Evolutionary conservation across 345 rosid genomes (phyloP).

Genomic region (Turritis glabra): DNA sequence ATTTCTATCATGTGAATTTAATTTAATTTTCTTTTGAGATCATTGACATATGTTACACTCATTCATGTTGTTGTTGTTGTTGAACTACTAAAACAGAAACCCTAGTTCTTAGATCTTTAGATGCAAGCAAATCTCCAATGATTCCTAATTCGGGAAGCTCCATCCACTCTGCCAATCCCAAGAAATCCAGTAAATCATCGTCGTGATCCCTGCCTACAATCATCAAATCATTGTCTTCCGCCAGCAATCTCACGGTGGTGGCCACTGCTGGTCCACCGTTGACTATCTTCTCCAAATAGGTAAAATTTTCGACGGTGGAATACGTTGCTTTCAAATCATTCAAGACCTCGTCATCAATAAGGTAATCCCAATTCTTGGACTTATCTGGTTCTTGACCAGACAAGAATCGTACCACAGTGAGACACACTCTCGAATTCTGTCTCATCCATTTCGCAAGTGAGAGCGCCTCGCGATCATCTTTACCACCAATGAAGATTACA

Average conservation of each 20-base stretch:
- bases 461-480: slow-evolving; percentile 64
- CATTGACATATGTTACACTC: slow-evolving; percentile 15
- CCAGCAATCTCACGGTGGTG: slow-evolving; percentile 35
- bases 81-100: slow-evolving; percentile 61
- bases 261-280: slow-evolving; percentile 48
- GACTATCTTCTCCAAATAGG: slow-evolving; percentile 38
- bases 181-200: slow-evolving; percentile 33
- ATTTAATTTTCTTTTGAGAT: background rate
- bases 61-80: slow-evolving; percentile 46
- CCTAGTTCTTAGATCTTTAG: slow-evolving; percentile 44
- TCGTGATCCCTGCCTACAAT: slow-evolving; percentile 56
- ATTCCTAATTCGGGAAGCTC: slow-evolving; percentile 69
- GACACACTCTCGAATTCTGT: slow-evolving; percentile 23
- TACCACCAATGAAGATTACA: slow-evolving; percentile 62
- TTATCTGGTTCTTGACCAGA: background rate
- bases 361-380: slow-evolving; percentile 40
- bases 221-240: slow-evolving; percentile 43
- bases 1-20: background rate
- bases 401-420: slow-evolving; percentile 41
- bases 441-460: slow-evolving; percentile 53
- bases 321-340: slow-evolving; percentile 33
- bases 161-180: slow-evolving; percentile 58
- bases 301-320: background rate
- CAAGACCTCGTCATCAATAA: slow-evolving; percentile 41
- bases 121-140: slow-evolving; percentile 67